Conservation (phyloP, 2,329 filamentous ascomycete genomes). For the Aureobasidium sp. region DNA sequence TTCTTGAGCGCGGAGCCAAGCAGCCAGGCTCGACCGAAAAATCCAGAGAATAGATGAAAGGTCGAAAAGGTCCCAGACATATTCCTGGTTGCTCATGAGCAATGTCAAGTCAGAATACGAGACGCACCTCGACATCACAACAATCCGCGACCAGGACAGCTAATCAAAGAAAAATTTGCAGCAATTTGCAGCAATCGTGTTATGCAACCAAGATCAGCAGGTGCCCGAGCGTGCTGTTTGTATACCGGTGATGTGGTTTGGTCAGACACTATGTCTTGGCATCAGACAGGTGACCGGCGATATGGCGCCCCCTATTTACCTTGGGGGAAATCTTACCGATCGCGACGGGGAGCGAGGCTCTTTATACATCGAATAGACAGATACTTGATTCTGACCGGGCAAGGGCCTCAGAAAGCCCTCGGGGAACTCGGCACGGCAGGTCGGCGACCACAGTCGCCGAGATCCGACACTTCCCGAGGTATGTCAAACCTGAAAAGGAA, state of each 20-base stretch:
- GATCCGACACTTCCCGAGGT: background rate
- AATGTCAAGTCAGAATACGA: background rate
- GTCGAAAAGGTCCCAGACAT: background rate
- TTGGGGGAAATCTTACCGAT: background rate
- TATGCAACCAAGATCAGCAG: background rate
- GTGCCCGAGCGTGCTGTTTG: background rate
- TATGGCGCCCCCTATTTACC: background rate
- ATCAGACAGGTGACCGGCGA: background rate
- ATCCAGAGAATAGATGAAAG: background rate
- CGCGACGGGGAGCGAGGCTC: background rate
- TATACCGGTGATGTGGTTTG: background rate
- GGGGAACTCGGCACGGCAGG: background rate
- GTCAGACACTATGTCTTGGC: background rate
- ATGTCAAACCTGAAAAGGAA: background rate
- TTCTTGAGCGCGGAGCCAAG: background rate
- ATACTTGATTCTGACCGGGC: background rate
- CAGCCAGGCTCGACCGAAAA: background rate
- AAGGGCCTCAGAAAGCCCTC: background rate
- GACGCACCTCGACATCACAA: background rate
- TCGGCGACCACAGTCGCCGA: background rate
- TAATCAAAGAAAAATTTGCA: no score
- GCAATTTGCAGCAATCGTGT: background rate
- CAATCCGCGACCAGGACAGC: background rate
- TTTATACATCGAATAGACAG: background rate
- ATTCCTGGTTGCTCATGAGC: background rate